These are phyloP conservation scores for Boletus holoroseus DNA, from an alignment of 1,284 basidiomycete genomes.

Conservation along the genomic window DNA sequence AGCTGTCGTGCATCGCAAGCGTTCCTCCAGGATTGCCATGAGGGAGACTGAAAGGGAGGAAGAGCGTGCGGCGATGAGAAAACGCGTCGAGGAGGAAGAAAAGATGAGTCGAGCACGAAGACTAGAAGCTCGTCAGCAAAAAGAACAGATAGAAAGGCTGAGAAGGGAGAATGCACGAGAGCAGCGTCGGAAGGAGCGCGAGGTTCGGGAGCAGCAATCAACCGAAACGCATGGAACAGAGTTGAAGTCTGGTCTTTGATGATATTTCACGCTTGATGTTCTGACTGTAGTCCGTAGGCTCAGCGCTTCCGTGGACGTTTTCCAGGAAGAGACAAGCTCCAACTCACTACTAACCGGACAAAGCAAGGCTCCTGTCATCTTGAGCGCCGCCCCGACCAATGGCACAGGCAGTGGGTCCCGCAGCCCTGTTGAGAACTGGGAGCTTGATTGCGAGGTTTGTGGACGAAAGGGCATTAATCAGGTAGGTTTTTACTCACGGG, in stretches of 20 bases:
- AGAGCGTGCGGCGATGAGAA: constrained; percentile 48
- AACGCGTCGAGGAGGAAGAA: constrained; percentile 59
- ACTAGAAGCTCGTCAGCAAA: constrained; percentile 57
- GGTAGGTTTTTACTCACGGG: constrained; percentile 37
- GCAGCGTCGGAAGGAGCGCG: constrained; percentile 47
- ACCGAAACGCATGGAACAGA: constrained; percentile 7
- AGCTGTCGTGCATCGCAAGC: constrained; percentile 71
- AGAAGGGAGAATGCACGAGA: constrained; percentile 54
- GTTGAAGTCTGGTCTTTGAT: constrained; percentile 12
- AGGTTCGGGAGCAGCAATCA: constrained; percentile 33
- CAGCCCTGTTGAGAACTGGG: constrained; percentile 64
- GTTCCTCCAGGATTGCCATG: constrained; percentile 76
- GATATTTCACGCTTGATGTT: constrained; percentile 1
- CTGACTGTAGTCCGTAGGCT: constrained; percentile 21
- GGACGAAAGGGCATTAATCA: constrained; percentile 61
- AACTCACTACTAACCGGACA: constrained; percentile 3
- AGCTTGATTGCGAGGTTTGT: constrained; percentile 81
- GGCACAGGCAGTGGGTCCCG: constrained; percentile 41
- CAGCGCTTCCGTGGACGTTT: constrained; percentile 1
- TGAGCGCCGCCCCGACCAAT: constrained; percentile 16
- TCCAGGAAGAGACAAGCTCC: constrained; percentile 1
- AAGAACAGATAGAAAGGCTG: constrained; percentile 58
- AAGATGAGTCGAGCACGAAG: constrained; percentile 58
- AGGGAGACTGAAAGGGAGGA: constrained; percentile 71
- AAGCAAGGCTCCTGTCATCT: background rate